Evolutionary conservation across 129 eudicot species (phyloP).

Genomic region (Kitagawia praeruptora): DNA sequence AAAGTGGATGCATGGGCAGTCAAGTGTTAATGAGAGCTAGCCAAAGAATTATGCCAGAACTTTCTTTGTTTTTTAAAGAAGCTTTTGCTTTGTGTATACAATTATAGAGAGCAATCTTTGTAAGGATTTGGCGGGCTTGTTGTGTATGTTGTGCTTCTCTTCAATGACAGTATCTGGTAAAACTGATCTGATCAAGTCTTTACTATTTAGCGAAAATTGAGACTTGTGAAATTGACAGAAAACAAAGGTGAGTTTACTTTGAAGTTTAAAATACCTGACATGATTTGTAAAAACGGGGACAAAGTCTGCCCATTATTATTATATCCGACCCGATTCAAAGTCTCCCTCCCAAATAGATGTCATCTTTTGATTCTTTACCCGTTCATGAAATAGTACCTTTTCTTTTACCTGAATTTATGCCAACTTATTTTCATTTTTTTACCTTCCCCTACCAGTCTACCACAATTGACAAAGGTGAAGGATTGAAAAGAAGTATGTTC

Average conservation of each 20-base stretch:
- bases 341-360: neutral
- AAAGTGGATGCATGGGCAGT: neutral
- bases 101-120: neutral
- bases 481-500: no score
- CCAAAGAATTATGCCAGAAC: neutral
- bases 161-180: neutral
- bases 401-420: conserved; percentile 51
- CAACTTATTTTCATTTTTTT: no score
- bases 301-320: no score
- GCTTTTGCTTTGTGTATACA: neutral
- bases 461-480: no score
- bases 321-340: no score
- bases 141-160: neutral
- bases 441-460: no score
- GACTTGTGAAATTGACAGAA: neutral
- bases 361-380: conserved; percentile 13
- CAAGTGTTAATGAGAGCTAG: neutral
- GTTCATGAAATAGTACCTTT: conserved; percentile 56
- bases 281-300: neutral
- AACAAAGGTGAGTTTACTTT: neutral
- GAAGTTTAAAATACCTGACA: neutral
- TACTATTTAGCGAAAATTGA: neutral
- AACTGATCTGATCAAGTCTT: neutral
- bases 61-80: conserved; percentile 3
- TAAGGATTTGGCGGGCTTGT: neutral